Base-by-base conservation (phyloP, 345 rosid genomes). In the Capsella bursapastoris region DNA sequence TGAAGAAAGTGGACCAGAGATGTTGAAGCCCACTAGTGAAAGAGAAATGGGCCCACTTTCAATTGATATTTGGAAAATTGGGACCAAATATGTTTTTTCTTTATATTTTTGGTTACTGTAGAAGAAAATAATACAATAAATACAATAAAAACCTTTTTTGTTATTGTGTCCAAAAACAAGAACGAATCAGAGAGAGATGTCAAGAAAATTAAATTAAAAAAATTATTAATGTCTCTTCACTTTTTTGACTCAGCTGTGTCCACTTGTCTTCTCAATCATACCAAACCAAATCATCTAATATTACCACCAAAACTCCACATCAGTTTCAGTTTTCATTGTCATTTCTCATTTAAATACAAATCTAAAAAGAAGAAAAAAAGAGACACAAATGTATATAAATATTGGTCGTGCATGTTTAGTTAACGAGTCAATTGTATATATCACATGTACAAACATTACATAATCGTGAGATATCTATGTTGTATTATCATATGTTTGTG, bases 1-100 rank as follows among this genome's bases (percentile, higher is more conserved):
- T 69, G 52, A 63, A 76, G 8, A 11, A 66, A 63, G 71, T 70
- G 71, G 80, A 70, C 80, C 80, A 76, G 52, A 76, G 52, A 70
- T 37, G 65, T 6, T 45, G 65, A 76, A 76, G 79, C 79, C 79
- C 75, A 76, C 75, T 70, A 67, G 60, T 43, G 52, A 44, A 13
- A 55, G 52, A 35, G 64, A 76, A 69, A 15, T 37, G 55, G 80
- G 52, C 71, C 75, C 66, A 56, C 75, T 62, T 55, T 52, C 28
- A 70, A 67, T n/a, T 43, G 45, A 68, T 41, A 40, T 60, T 75
- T 75, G 73, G 50, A 69, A 32, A 32, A 9, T 34, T 68, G 79
- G 79, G 75, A 70, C 75, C 79, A 63, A 38, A 44, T 69, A 49
- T 55, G 75, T 68, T 76, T 22, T 22, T 22, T 22, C 25, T 22